phyloP scores from a whole-genome alignment of 2,329 filamentous ascomycete species.

The Ceratocystiopsis sp. region DNA sequence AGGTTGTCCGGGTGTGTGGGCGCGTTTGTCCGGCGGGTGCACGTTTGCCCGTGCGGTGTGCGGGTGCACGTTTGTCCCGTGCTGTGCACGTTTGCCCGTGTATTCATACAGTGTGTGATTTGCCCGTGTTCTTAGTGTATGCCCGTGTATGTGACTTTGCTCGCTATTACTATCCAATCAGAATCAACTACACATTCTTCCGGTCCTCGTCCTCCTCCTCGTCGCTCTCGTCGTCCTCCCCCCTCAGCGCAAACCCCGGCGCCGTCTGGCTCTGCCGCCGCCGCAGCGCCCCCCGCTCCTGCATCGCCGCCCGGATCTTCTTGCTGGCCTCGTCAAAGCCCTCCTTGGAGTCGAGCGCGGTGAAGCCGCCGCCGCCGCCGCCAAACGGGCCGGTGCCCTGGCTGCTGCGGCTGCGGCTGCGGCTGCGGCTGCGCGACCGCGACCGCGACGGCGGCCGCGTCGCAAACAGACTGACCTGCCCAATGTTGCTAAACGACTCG shows the following conservation, averaged over 20 bases:
- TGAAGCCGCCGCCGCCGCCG: conserved; percentile 49
- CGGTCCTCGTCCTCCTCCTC: conserved; percentile 6
- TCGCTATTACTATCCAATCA: neutral
- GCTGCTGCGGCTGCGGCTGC: conserved; percentile 47
- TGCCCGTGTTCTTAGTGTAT: too few relatives aligned
- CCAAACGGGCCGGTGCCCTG: conserved; percentile 38
- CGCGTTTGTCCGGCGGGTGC: too few relatives aligned
- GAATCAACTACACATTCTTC: conserved; percentile 3
- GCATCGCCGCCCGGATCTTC: conserved; percentile 75
- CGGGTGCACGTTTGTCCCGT: too few relatives aligned
- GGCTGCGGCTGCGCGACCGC: conserved; percentile 55
- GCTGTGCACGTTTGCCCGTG: too few relatives aligned
- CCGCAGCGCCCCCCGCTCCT: conserved; percentile 48
- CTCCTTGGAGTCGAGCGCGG: conserved; percentile 44
- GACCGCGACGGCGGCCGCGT: conserved; percentile 66
- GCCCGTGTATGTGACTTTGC: too few relatives aligned
- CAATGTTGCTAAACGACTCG: conserved; percentile 86
- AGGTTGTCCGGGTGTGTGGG: too few relatives aligned
- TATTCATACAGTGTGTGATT: too few relatives aligned
- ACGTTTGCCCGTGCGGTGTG: too few relatives aligned
- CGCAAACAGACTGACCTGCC: conserved; percentile 76
- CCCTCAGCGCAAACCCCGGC: conserved; percentile 7
- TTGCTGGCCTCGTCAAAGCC: conserved; percentile 68
- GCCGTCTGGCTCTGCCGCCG: conserved; percentile 31
- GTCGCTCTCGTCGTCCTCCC: conserved; percentile 6